A percentile compares a stretch with the other conserved stretches of the same genome.
These are phyloP conservation scores for Colletotrichum nymphaeae DNA, from an alignment of 2,329 filamentous ascomycete genomes.

Conservation along the genomic window DNA sequence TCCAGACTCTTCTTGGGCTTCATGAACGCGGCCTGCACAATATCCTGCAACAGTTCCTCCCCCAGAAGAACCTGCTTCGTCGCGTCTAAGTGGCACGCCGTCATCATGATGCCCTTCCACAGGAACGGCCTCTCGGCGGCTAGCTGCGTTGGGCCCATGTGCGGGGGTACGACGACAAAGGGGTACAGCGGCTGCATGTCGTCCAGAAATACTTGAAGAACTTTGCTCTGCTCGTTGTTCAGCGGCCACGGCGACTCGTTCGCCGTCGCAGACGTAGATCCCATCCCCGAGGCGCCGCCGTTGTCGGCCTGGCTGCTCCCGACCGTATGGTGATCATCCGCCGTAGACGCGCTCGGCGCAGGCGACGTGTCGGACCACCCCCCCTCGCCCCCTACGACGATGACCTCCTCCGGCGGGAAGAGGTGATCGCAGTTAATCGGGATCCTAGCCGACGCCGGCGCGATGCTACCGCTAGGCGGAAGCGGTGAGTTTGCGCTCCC, in stretches of 20 bases:
- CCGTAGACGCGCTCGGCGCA: conserved; percentile 37
- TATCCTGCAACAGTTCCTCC: conserved; percentile 55
- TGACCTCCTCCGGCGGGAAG: conserved; percentile 43
- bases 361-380: conserved; percentile 4
- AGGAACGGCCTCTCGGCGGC: conserved; percentile 54
- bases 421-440: conserved; percentile 47
- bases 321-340: conserved; percentile 36
- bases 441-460: conserved; percentile 22
- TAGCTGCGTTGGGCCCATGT: conserved; percentile 50
- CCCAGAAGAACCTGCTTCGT: conserved; percentile 56
- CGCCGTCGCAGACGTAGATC: too few relatives aligned
- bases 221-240: conserved; percentile 51
- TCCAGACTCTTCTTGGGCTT: conserved; percentile 58
- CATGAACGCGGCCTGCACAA: conserved; percentile 52
- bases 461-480: conserved; percentile 20
- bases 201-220: conserved; percentile 51
- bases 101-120: conserved; percentile 63
- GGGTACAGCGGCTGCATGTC: conserved; percentile 53
- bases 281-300: conserved; percentile 20
- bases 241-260: conserved; percentile 54
- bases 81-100: conserved; percentile 54
- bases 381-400: background rate
- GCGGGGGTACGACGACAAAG: conserved; percentile 55
- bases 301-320: conserved; percentile 22
- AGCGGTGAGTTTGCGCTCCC: conserved; percentile 16